These are phyloP conservation scores for Wickerhamomyces chaumierensis DNA, from an alignment of 805 yeast genomes.

Conservation along the genomic window DNA sequence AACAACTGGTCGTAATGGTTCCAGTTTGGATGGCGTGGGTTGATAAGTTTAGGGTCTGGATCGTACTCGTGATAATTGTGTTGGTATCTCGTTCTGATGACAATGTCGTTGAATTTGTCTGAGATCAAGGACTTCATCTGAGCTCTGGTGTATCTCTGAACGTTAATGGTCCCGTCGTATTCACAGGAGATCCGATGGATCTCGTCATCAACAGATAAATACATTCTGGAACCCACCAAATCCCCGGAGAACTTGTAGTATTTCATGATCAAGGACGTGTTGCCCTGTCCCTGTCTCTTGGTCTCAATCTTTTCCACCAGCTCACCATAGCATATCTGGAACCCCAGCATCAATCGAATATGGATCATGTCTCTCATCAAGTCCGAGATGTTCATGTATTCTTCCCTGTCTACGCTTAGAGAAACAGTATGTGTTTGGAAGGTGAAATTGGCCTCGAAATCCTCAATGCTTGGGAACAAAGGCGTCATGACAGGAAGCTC, in stretches of 20 bases:
- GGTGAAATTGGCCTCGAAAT: conserved; percentile 62
- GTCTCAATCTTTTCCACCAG: conserved; percentile 56
- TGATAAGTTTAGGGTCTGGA: conserved; percentile 42
- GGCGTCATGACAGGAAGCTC: conserved; percentile 76
- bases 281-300: conserved; percentile 37
- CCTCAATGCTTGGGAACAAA: conserved; percentile 59
- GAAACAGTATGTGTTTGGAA: conserved; percentile 78
- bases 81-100: conserved; percentile 72
- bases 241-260: conserved; percentile 35
- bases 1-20: conserved; percentile 79
- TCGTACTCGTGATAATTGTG: conserved; percentile 46
- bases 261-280: conserved; percentile 42
- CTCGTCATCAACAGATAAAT: conserved; percentile 69
- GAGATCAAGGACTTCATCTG: conserved; percentile 20
- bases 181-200: conserved; percentile 78
- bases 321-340: conserved; percentile 77
- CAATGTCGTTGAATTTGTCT: conserved; percentile 34
- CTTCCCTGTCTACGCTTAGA: conserved; percentile 46
- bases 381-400: conserved; percentile 40
- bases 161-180: conserved; percentile 59
- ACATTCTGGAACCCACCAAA: conserved; percentile 49
- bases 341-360: conserved; percentile 72
- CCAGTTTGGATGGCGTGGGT: conserved; percentile 65
- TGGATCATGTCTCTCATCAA: conserved; percentile 82
- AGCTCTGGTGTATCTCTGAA: conserved; percentile 54